Conservation (phyloP, 2,329 filamentous ascomycete species). For the Aspergillus alliaceus region DNA sequence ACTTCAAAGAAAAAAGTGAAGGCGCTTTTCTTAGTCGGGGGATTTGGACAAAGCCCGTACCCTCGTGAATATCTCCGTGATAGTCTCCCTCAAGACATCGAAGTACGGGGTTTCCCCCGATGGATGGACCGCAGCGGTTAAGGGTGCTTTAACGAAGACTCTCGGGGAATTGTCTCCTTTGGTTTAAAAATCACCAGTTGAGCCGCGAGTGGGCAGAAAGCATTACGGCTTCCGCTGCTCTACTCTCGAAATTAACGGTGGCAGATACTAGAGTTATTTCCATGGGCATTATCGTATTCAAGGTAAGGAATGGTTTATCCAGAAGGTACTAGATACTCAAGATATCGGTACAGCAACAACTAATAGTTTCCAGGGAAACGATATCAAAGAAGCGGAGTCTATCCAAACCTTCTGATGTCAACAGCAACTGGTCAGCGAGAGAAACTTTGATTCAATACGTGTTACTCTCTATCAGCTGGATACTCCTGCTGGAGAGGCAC, state of each 20-base stretch:
- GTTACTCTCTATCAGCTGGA: constrained; percentile 12
- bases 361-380: constrained; percentile 10
- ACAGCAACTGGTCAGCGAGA: not conserved
- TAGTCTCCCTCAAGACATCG: constrained; percentile 11
- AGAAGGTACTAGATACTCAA: constrained; percentile 11
- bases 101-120: constrained; percentile 22
- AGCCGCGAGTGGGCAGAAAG: constrained; percentile 22
- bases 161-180: constrained; percentile 12
- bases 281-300: constrained; percentile 9
- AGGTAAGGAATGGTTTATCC: constrained; percentile 22
- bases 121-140: constrained; percentile 29
- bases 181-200: constrained; percentile 9
- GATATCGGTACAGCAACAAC: not conserved
- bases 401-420: not conserved
- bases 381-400: constrained; percentile 16
- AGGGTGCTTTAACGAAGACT: constrained; percentile 20
- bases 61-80: constrained; percentile 20
- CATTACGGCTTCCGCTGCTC: too few relatives aligned
- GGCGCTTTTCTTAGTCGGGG: constrained; percentile 29
- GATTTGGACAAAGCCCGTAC: constrained; percentile 29
- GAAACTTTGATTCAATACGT: not conserved
- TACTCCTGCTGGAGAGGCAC: not conserved
- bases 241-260: constrained; percentile 2
- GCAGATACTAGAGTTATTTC: constrained; percentile 15
- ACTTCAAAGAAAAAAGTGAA: constrained; percentile 62